Percentiles rank a stretch among this genome's conserved stretches.
Conservation (phyloP, 2,329 filamentous ascomycete species). For the Fusarium beomiforme region DNA sequence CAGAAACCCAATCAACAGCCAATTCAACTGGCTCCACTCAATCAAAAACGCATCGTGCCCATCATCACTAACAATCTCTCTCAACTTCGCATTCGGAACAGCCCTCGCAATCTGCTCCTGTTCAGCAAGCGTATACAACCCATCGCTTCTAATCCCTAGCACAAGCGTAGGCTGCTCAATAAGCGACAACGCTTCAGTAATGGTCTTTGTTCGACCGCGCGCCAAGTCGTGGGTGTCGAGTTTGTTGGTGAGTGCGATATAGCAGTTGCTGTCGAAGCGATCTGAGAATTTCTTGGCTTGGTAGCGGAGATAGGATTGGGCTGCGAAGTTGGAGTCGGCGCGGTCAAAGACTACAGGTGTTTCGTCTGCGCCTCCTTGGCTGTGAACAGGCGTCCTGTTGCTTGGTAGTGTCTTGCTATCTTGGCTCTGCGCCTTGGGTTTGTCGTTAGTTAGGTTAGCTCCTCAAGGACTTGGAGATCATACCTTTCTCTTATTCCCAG, state of each 20-base stretch:
- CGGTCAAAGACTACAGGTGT: neutral
- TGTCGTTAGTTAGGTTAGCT: neutral
- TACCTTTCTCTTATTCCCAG: neutral
- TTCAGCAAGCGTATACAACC: neutral
- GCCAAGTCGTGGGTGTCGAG: neutral
- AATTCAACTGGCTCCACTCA: neutral
- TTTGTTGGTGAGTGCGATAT: neutral
- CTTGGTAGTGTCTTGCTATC: neutral
- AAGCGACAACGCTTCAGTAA: neutral
- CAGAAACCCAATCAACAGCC: neutral
- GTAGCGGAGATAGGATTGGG: neutral
- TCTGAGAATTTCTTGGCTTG: neutral
- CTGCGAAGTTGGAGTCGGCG: neutral
- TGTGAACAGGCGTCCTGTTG: neutral
- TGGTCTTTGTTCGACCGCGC: neutral
- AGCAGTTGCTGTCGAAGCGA: neutral
- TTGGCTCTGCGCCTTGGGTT: neutral
- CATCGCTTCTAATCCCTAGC: neutral
- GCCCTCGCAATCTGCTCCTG: neutral
- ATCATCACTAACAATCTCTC: neutral
- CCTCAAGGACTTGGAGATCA: accelerated
- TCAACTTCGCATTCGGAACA: neutral
- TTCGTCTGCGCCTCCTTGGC: neutral
- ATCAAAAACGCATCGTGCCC: neutral
- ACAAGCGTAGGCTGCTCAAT: neutral